These are phyloP conservation scores for Penicillium silybi DNA, from an alignment of 495 filamentous ascomycete species.

Conservation along the genomic window DNA sequence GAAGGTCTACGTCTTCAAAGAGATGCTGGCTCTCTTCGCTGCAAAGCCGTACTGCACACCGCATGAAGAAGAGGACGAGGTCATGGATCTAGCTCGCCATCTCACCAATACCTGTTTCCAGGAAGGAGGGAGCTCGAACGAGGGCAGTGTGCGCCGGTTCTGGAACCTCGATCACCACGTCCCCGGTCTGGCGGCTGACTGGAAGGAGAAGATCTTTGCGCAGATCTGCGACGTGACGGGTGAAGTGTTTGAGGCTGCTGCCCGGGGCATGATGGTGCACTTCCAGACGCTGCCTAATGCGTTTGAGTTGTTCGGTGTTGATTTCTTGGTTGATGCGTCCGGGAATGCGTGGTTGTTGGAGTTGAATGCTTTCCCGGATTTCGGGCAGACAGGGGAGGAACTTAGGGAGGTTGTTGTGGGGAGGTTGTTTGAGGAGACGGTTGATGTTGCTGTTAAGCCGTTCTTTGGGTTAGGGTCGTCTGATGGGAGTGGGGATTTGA, in stretches of 20 bases:
- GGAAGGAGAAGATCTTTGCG: conserved; percentile 60
- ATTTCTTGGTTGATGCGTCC: conserved; percentile 74
- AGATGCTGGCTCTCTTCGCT: conserved; percentile 92
- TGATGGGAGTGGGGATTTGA: conserved; percentile 39
- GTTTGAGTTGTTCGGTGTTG: conserved; percentile 89
- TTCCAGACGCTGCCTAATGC: conserved; percentile 85
- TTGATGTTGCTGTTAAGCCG: conserved; percentile 59
- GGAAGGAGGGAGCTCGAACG: conserved; percentile 45
- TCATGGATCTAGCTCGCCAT: conserved; percentile 60
- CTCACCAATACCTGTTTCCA: conserved; percentile 97
- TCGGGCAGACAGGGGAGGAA: conserved; percentile 79
- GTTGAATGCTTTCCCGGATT: conserved; percentile 96
- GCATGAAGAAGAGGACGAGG: conserved; percentile 42
- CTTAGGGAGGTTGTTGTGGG: conserved; percentile 60
- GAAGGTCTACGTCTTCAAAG: conserved; percentile 78
- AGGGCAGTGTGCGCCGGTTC: conserved; percentile 65
- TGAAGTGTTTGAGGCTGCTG: conserved; percentile 80
- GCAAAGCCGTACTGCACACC: conserved; percentile 57
- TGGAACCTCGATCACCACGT: conserved; percentile 56
- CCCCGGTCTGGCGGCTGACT: conserved; percentile 33
- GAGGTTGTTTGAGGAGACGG: conserved; percentile 70
- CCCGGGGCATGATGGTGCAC: conserved; percentile 75
- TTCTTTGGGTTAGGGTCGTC: conserved; percentile 49
- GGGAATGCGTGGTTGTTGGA: conserved; percentile 74
- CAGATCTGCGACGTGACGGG: conserved; percentile 70